Base-by-base conservation (phyloP, 257 asterid species). In the Solanum habrochaites region DNA sequence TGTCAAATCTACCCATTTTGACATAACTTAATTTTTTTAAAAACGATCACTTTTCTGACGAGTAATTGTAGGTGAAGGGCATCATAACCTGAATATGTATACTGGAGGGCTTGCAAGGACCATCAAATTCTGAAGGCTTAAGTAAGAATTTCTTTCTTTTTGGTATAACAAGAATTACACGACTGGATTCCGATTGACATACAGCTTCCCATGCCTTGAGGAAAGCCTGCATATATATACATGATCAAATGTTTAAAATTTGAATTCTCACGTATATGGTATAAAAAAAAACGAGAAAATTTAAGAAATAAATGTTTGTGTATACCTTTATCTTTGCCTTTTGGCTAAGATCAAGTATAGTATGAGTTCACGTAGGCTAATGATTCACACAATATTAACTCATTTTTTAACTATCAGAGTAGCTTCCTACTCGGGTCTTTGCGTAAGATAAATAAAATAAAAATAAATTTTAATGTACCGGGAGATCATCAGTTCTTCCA, bases 131-230 rank as follows among this genome's bases (percentile, higher is more conserved):
- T 80, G 90, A 73, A 10, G 97, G 95, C 43, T 56, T 87, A 85
- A 94, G 82, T 32, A 87, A 69, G 90, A 93, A 92, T 20, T 86
- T 90, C 88, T 49, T 81, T 81, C 73, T 83, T 64, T 88, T 83
- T 73, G 86, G 60, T 32, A 94, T 93, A 16, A 89, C 85, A 29
- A 83, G 87, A 35, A 93, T 87, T 23, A 74, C 87, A 2, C 93
- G 93, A 10, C 52, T 82, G 12, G 83, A 66, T 87, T 47, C 45
- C 1, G 89, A 88, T 83, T 90, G 85, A 72, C 97, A 94, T 4
- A 89, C 97, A 23, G 94, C 95, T 74, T 71, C 86, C 97, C 97
- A 94, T n/a, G 96, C 95, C 83, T 83, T 89, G 89, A 92, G 73
- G 83, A 94, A 94, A 43, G 96, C 95, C 97, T 94, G 90, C 85